Conservation (phyloP, 805 yeast species). For the Kurtzmaniella cleridarum region DNA sequence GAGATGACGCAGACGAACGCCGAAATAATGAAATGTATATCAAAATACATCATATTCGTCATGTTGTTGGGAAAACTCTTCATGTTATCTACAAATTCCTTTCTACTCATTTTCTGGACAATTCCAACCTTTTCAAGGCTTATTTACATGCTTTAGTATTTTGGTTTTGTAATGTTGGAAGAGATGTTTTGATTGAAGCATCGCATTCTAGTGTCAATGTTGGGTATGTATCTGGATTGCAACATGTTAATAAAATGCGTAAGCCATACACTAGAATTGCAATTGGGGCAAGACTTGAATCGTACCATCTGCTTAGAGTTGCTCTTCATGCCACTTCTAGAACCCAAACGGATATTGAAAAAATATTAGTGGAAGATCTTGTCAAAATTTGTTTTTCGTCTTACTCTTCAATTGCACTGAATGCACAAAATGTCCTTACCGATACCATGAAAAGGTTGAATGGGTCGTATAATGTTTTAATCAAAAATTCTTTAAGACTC, state of each 20-base stretch:
- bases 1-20: conserved; percentile 44
- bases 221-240: conserved; percentile 51
- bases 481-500: conserved; percentile 44
- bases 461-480: conserved; percentile 56
- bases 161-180: conserved; percentile 80
- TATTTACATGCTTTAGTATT: conserved; percentile 60
- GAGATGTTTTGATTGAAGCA: conserved; percentile 55
- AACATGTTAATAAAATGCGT: conserved; percentile 55
- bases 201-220: conserved; percentile 54
- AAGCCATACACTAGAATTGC: conserved; percentile 75
- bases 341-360: conserved; percentile 62
- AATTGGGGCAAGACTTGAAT: conserved; percentile 67
- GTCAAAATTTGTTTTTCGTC: conserved; percentile 61
- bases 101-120: conserved; percentile 48
- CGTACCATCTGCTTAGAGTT: conserved; percentile 71
- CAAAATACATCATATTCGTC: conserved; percentile 55
- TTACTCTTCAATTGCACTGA: conserved; percentile 61
- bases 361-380: conserved; percentile 57
- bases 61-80: conserved; percentile 55
- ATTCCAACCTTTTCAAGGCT: conserved; percentile 56
- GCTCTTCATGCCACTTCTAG: conserved; percentile 69
- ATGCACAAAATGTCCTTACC: conserved; percentile 64
- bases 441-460: conserved; percentile 66
- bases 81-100: conserved; percentile 53
- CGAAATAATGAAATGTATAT: conserved; percentile 25